Evolutionary conservation across 306 rosid genomes (phyloP).

Genomic region (Leucaena leucocephala): DNA sequence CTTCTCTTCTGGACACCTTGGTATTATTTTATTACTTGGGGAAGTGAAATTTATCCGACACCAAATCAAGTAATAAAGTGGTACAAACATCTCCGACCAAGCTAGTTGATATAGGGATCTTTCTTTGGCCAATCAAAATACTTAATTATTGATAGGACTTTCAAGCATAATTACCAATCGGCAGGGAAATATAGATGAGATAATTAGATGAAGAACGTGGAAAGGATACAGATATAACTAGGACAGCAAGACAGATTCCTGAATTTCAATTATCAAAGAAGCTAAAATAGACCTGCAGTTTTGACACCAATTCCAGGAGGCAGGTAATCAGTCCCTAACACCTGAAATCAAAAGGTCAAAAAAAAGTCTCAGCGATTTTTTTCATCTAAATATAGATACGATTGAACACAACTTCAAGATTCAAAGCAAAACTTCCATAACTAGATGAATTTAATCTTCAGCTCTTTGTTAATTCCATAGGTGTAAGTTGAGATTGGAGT

Average conservation of each 20-base stretch:
- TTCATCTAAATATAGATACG: constrained; percentile 1
- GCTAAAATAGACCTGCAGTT: constrained; percentile 31
- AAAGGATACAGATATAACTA: constrained; percentile 2
- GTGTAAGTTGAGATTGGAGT: neutral
- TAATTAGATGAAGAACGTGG: neutral
- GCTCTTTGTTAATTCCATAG: neutral
- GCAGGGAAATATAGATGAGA: neutral
- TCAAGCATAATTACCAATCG: neutral
- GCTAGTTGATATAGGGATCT: neutral
- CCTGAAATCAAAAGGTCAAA: constrained; percentile 46
- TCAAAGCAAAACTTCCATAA: constrained; percentile 6
- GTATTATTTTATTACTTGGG: neutral
- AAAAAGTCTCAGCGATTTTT: constrained; percentile 36
- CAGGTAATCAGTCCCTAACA: constrained; percentile 61
- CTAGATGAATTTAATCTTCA: constrained; percentile 11
- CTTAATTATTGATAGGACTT: neutral
- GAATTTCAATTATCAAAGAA: neutral
- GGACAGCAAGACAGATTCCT: neutral
- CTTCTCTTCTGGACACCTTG: neutral
- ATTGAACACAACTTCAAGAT: neutral
- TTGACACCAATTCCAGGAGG: constrained; percentile 47
- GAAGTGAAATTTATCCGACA: neutral
- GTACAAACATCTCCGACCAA: neutral
- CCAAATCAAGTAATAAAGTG: neutral
- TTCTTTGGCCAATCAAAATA: neutral